phyloP scores from a whole-genome alignment of 441 rosid genomes.

The Erodium trifolium region DNA sequence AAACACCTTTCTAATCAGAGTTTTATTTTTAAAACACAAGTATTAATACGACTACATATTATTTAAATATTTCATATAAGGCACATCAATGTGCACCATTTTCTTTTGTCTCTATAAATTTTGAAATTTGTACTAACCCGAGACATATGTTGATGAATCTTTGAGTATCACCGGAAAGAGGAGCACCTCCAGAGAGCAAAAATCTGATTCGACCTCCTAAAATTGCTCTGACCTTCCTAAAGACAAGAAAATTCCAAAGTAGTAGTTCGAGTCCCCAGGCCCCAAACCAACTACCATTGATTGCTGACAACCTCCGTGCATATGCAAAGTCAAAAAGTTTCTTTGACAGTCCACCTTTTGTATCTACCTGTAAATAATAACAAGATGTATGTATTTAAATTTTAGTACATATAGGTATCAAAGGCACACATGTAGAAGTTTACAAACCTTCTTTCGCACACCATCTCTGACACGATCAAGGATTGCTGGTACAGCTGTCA shows the following conservation, averaged over 20 bases:
- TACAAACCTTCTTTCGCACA: slow-evolving; percentile 78
- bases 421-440: neutral
- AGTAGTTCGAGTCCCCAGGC: slow-evolving; percentile 89
- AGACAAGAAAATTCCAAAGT: slow-evolving; percentile 81
- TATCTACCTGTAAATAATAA: slow-evolving; percentile 48
- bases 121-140: slow-evolving; percentile 48
- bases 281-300: slow-evolving; percentile 92
- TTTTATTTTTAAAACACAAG: neutral
- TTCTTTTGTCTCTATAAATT: neutral
- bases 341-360: slow-evolving; percentile 77
- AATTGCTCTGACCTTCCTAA: slow-evolving; percentile 70
- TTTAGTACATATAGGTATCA: neutral
- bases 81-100: too few relatives aligned
- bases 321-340: slow-evolving; percentile 84
- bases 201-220: slow-evolving; percentile 89
- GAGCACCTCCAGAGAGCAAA: slow-evolving; percentile 98
- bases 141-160: slow-evolving; percentile 97
- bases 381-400: neutral
- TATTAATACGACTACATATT: too few relatives aligned
- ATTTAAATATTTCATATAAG: too few relatives aligned
- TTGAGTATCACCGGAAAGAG: slow-evolving; percentile 92
- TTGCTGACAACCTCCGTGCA: slow-evolving; percentile 75
- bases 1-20: neutral
- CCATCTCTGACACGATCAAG: slow-evolving; percentile 98
- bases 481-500: slow-evolving; percentile 99